Percentiles rank a stretch among this genome's conserved stretches.
These are phyloP conservation scores for Aspergillus quadrilineatus DNA, from an alignment of 2,329 filamentous ascomycete genomes.

Conservation along the genomic window DNA sequence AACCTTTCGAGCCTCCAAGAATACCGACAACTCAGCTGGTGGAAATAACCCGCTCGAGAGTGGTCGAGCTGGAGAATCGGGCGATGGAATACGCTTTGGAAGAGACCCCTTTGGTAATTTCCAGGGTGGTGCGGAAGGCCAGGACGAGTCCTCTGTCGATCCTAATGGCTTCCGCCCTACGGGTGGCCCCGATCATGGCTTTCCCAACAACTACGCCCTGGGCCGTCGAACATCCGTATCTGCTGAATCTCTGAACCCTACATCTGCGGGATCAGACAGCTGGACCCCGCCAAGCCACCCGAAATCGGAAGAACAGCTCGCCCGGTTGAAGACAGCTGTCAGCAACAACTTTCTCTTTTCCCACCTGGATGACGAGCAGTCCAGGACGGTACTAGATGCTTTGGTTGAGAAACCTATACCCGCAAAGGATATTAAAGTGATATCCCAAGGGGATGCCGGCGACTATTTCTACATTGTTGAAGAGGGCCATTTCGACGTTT, in stretches of 20 bases:
- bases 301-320: constrained; percentile 78
- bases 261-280: constrained; percentile 76
- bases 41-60: constrained; percentile 47
- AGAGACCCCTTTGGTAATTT: constrained; percentile 34
- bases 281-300: constrained; percentile 85
- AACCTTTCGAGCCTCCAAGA: constrained; percentile 52
- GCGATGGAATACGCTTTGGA: constrained; percentile 32
- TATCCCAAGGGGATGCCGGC: constrained; percentile 90
- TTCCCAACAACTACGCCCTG: constrained; percentile 92
- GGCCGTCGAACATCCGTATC: constrained; percentile 92
- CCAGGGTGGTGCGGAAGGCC: constrained; percentile 22
- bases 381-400: constrained; percentile 79
- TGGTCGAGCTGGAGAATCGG: constrained; percentile 25
- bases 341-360: constrained; percentile 90
- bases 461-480: constrained; percentile 99
- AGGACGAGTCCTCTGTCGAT: constrained; percentile 23
- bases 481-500: constrained; percentile 83
- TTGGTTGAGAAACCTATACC: constrained; percentile 94
- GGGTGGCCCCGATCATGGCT: constrained; percentile 29
- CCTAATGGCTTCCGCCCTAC: constrained; percentile 28
- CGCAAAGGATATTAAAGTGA: constrained; percentile 85
- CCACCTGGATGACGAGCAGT: constrained; percentile 92
- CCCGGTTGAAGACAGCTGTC: constrained; percentile 76
- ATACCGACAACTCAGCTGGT: constrained; percentile 24
- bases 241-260: constrained; percentile 91